Base-by-base conservation (phyloP, 352 stramenopile species). In the Globisporangium echinulatum region DNA sequence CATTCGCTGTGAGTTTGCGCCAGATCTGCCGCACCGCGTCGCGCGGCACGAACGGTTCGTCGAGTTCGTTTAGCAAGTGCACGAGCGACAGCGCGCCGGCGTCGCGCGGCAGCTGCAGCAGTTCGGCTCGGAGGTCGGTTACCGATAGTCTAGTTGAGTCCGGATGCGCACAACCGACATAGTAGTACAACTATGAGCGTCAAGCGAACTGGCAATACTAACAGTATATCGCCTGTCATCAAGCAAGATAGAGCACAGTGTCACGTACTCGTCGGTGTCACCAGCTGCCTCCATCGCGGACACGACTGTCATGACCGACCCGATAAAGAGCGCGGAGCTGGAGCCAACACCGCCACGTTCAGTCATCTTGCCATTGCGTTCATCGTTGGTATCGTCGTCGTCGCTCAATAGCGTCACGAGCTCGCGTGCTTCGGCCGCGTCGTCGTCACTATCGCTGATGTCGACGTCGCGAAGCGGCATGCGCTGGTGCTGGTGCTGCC, bases 11-110 rank as follows among this genome's bases (percentile, higher is more conserved):
- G 52, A 85, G 64, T 52, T 79, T 79, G 47, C 62, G 72, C 75
- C 77, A 87, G 50, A 87, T 77, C 33, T 69, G 71, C 15, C 79
- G 63, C 43, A 85, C 68, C 5, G 75, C 77, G 37, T 83, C 63
- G 38, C 75, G 75, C 9, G 77, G 77, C 1, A 79, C 74, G 50
- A 68, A 79, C 58, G 82, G 69, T 54, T 87, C 77, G 36, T 68
- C 58, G 17, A 80, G 58, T 17, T 82, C 75, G 4, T 73, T 63
- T n/a, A 87, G 57, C 37, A 87, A 44, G n/a, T 71, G 67, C 14
- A 84, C 62, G 25, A 87, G 67, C 46, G 70, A 62, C n/a, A 68
- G 49, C 1, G 63, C 65, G 48, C 68, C 68, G 15, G 64, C 59
- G 13, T 83, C 68, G 38, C 58, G 55, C 8, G 75, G 75, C 13